These are phyloP conservation scores for Cladosporium colombiae DNA, from an alignment of 2,329 filamentous ascomycete species.

Conservation along the genomic window DNA sequence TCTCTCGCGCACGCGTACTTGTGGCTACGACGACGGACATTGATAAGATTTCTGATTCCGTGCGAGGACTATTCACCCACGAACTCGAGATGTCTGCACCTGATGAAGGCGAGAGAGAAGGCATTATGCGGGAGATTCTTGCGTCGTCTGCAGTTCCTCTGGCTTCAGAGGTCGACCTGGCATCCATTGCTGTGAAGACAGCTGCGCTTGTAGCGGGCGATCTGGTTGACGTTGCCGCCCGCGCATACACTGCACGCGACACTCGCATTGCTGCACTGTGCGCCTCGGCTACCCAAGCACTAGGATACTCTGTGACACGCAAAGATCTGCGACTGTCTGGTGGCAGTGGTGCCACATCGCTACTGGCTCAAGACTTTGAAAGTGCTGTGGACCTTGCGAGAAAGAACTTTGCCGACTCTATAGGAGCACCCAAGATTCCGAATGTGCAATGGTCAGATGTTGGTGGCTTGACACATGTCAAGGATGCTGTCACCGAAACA, in stretches of 20 bases:
- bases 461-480: conserved; percentile 87
- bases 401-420: conserved; percentile 97
- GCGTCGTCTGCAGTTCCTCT: conserved; percentile 74
- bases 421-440: conserved; percentile 95
- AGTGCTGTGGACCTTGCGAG: conserved; percentile 91
- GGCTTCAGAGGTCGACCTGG: conserved; percentile 79
- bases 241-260: conserved; percentile 75
- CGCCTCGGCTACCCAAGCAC: conserved; percentile 21
- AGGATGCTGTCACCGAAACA: conserved; percentile 95
- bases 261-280: conserved; percentile 71
- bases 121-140: conserved; percentile 77
- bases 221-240: conserved; percentile 88
- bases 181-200: conserved; percentile 87
- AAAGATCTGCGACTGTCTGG: conserved; percentile 88
- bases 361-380: conserved; percentile 84
- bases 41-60: conserved; percentile 87
- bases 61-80: conserved; percentile 89
- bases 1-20: conserved; percentile 76
- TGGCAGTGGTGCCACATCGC: conserved; percentile 72
- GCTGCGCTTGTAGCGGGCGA: conserved; percentile 91
- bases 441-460: conserved; percentile 97
- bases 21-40: conserved; percentile 94
- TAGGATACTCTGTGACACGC: conserved; percentile 50
- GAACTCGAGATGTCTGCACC: conserved; percentile 92
- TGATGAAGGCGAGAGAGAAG: conserved; percentile 88